Conservation (phyloP, 305 asterid species). For the Nicotiana rustica region DNA sequence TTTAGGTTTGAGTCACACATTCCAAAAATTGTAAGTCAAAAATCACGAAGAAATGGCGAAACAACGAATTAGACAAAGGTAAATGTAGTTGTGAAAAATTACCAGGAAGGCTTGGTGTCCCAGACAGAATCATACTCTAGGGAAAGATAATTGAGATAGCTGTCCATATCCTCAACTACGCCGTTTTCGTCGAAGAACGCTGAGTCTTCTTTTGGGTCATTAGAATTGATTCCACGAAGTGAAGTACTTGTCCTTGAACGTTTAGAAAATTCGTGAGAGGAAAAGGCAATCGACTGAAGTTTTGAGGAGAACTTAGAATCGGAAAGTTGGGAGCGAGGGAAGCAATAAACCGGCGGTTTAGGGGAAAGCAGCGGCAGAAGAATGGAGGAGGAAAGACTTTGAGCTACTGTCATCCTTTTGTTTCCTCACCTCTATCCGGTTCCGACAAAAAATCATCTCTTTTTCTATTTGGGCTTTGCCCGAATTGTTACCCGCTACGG, state of each 20-base stretch:
- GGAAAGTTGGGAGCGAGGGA: conserved; percentile 16
- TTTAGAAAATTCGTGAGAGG: not conserved
- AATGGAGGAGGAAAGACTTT: conserved; percentile 22
- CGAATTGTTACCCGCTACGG: too few species aligned
- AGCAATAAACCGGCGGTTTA: not conserved
- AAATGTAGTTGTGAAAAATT: conserved; percentile 13
- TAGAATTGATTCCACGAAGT: conserved; percentile 44
- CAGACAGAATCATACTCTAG: conserved; percentile 93
- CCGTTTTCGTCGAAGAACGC: conserved; percentile 76
- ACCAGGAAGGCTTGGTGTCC: conserved; percentile 99
- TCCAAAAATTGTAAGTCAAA: not conserved
- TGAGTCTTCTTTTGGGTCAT: conserved; percentile 51
- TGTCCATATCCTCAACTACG: conserved; percentile 87
- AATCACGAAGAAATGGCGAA: not conserved
- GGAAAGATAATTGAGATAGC: conserved; percentile 78
- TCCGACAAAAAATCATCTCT: not conserved
- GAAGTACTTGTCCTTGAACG: not conserved
- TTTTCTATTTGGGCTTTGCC: not conserved
- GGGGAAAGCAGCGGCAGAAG: not conserved
- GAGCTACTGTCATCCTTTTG: conserved; percentile 4
- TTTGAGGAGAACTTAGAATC: not conserved
- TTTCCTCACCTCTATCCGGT: not conserved
- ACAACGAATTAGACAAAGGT: not conserved
- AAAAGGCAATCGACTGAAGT: not conserved
- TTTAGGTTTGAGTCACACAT: not conserved